Evolutionary conservation across 1,284 basidiomycete genomes (phyloP), one percentile per base, ranked within the genome.

Genomic region (Sporisorium exsertum): DNA sequence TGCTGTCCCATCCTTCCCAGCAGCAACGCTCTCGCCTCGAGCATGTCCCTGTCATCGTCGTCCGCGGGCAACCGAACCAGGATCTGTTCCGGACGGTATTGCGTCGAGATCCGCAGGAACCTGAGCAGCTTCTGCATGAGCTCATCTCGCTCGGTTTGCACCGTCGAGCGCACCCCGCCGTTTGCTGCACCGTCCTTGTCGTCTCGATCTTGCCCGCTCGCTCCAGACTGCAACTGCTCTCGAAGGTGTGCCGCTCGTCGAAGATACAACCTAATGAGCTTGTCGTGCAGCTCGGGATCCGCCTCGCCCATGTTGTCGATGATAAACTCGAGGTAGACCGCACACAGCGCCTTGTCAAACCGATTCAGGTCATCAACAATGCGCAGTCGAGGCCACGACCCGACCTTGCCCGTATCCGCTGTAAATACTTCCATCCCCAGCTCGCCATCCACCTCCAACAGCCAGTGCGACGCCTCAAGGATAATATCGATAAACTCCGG

Each of bases 391-490:
- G 83, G 83, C 57, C 82, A 95, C 56, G 91, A 89, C 3, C 91
- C 90, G 1, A 97, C 93, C 7, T 94, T 42, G 87, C 87, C 71
- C 86, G 86, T 69, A 81, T 98, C 96, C 0, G 94, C 95, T 0
- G 92, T 94, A 84, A 99, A 99, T 56, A 99, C 94, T 92, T 94
- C 89, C 69, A 96, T 91, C 1, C 89, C 94, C 84, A 92, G 90
- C 42, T 90, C 88, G 0, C 88, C 86, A 77, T 95, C 90, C 45
- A 90, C 88, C 43, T 92, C 89, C 64, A 97, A 92, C 10, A 97
- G 89, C 96, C 95, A 98, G 42, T 90, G 92, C 89, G 8, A 94
- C 18, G 72, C 64, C 20, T 77, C 68, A 1, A 85, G 70, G 22
- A 85, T 81, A 27, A 81, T 54, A 9, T 79, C 74, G 56, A 81